Conservation (phyloP, 768 basidiomycete genomes). For the Steccherinum ochraceum region DNA sequence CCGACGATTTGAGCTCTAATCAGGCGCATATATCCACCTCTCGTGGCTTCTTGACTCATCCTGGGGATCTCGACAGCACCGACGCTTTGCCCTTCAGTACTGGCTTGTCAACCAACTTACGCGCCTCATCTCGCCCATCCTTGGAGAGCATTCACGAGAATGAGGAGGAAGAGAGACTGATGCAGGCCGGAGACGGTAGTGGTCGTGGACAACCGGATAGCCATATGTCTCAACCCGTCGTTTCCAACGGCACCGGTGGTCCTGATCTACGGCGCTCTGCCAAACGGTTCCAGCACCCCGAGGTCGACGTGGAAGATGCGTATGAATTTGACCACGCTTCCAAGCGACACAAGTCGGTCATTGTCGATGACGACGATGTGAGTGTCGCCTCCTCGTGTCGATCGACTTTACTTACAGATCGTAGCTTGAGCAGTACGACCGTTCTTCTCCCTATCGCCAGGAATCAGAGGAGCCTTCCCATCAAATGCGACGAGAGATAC, state of each 20-base stretch:
- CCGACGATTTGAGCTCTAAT: slow-evolving; percentile 14
- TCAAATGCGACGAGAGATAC: background rate
- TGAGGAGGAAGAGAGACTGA: slow-evolving; percentile 8
- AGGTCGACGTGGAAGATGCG: slow-evolving; percentile 2
- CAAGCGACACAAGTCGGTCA: slow-evolving; percentile 15
- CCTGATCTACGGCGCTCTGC: slow-evolving; percentile 3
- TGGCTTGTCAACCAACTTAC: background rate
- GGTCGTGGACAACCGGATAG: background rate
- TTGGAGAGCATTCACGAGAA: slow-evolving; percentile 17
- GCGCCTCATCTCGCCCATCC: slow-evolving; percentile 12
- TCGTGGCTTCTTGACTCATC: background rate
- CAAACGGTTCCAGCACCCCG: slow-evolving; percentile 1
- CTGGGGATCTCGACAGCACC: background rate
- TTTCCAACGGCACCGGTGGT: background rate
- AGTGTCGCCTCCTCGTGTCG: background rate
- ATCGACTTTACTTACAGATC: background rate
- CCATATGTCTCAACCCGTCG: background rate
- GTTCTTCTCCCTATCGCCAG: background rate
- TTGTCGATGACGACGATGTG: slow-evolving; percentile 6
- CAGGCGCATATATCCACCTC: slow-evolving; percentile 20
- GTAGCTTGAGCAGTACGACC: background rate
- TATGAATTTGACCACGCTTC: slow-evolving; percentile 7
- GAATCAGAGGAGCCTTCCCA: background rate
- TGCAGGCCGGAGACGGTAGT: background rate
- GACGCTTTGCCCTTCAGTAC: background rate